Evolutionary conservation across 148 eudicot genomes (phyloP).

Genomic region (Vaccinium corymbosum): DNA sequence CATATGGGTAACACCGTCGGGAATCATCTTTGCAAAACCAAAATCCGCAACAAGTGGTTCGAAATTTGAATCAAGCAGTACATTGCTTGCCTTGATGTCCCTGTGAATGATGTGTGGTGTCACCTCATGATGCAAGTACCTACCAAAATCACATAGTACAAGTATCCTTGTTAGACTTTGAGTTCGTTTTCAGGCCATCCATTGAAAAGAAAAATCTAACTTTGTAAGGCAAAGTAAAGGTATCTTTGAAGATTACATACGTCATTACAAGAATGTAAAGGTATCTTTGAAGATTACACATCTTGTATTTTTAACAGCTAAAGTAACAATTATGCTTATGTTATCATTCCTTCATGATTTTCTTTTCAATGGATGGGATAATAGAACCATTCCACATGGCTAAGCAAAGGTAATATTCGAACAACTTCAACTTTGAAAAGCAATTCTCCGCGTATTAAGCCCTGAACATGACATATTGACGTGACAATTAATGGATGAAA

Average conservation of each 20-base stretch:
- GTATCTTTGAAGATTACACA: neutral
- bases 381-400: neutral
- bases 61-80: conserved; percentile 43
- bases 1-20: conserved; percentile 52
- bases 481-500: neutral
- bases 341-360: neutral
- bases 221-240: no score
- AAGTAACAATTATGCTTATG: neutral
- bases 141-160: conserved; percentile 1
- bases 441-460: neutral
- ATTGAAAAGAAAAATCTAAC: no score
- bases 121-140: conserved; percentile 57
- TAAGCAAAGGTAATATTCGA: neutral
- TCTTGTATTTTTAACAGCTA: neutral
- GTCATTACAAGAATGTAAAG: neutral
- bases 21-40: conserved; percentile 52
- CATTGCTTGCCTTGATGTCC: conserved; percentile 52
- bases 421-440: neutral
- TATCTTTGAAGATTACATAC: neutral
- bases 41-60: conserved; percentile 52
- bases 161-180: neutral
- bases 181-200: neutral
- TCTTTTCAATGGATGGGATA: no score
- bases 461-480: neutral
- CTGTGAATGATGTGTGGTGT: conserved; percentile 55